Conservation (phyloP, 208 protist genomes). For the Polymyxa betae region DNA sequence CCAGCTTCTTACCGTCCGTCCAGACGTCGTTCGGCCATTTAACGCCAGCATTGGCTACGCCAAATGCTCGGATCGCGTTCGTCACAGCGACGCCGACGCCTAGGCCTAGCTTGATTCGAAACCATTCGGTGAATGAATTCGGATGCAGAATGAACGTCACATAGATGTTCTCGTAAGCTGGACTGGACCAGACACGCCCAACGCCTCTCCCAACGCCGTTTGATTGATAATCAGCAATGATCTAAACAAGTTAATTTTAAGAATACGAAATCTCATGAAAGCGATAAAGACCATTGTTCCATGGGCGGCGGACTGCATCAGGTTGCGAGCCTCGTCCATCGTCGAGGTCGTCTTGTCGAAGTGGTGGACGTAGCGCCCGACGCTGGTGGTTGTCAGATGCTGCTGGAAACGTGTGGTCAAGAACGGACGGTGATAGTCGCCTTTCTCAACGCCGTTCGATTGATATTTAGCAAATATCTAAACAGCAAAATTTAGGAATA, state of each 20-base stretch:
- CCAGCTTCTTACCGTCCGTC: neutral
- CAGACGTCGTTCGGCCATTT: slow-evolving; percentile 23
- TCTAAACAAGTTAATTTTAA: too few species aligned
- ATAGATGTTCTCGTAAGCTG: neutral
- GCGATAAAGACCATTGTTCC: neutral
- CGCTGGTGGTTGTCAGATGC: neutral
- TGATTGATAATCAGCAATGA: neutral
- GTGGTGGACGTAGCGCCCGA: neutral
- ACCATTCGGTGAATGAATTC: neutral
- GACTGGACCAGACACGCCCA: neutral
- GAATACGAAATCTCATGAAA: too few species aligned
- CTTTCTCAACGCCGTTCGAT: neutral
- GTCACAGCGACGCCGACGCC: neutral
- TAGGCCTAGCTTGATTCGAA: neutral
- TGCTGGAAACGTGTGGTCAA: neutral
- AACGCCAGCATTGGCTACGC: neutral
- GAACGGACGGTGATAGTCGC: too few species aligned
- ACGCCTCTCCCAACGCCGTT: neutral
- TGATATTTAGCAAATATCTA: neutral
- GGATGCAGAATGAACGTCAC: neutral
- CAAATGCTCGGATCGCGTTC: neutral
- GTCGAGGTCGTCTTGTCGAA: neutral
- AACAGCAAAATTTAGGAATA: neutral
- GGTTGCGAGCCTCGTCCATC: neutral
- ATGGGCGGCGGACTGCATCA: neutral